These are phyloP conservation scores for Cercophora newfieldiana DNA, from an alignment of 495 filamentous ascomycete species.

Conservation along the genomic window DNA sequence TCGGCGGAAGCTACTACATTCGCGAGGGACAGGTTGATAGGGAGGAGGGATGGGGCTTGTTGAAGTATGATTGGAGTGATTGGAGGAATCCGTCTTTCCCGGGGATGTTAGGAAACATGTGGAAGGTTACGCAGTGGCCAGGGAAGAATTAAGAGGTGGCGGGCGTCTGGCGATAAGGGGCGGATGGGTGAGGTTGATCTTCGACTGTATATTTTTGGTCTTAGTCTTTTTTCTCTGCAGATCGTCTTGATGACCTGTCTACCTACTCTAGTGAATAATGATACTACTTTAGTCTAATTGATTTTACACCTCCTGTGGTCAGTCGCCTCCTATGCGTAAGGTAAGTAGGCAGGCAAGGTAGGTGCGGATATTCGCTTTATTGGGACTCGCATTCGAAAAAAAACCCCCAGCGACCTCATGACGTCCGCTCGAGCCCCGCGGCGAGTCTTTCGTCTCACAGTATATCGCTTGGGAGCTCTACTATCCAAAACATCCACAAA, in stretches of 20 bases:
- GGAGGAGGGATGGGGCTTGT: constrained; percentile 48
- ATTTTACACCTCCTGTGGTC: too few species aligned
- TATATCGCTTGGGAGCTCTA: background rate
- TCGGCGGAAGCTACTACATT: constrained; percentile 53
- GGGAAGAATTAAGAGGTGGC: background rate
- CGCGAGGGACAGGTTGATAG: constrained; percentile 41
- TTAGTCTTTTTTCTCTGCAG: background rate
- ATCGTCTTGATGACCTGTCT: background rate
- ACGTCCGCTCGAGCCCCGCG: background rate
- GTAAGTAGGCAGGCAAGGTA: too few species aligned
- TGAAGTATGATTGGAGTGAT: constrained; percentile 45
- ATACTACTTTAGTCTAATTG: background rate
- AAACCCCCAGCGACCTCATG: too few species aligned
- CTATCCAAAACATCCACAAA: background rate
- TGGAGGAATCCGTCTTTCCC: constrained; percentile 46
- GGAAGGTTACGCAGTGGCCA: constrained; percentile 45
- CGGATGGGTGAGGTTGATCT: too few species aligned
- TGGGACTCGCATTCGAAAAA: too few species aligned
- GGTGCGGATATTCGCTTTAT: too few species aligned
- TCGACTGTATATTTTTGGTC: background rate
- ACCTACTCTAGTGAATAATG: background rate
- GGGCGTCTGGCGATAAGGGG: background rate
- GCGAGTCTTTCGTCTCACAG: background rate
- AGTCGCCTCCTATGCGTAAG: too few species aligned
- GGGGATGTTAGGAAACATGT: constrained; percentile 40